Evolutionary conservation across 352 stramenopile genomes (phyloP), one percentile per base, ranked within the genome.

Genomic region (Phytophthora sp.): DNA sequence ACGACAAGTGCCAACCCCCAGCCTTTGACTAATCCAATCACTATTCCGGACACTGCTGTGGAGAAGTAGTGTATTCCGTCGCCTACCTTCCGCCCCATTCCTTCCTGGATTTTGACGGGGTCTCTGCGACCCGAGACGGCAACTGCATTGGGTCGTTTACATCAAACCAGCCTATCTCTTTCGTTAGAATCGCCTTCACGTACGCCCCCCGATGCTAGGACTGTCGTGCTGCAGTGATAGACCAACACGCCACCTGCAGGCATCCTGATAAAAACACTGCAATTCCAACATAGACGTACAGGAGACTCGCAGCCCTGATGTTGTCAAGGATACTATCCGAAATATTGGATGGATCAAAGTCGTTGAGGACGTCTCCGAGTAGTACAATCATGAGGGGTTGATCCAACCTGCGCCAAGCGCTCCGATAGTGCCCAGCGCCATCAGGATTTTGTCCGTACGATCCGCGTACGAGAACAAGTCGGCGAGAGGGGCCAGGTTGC

Each of bases 161-260:
- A 32, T 90, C 81, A 21, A 90, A 90, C 81, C 81, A 88, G 9
- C 76, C 81, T 39, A 90, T 87, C 37, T 87, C 77, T 49, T 89
- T 77, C 11, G 77, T 80, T 30, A 85, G 62, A 28, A 90, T 87
- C 0, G 80, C 73, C 31, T 56, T 66, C 2, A 84, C 72, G 42
- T 90, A 90, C 21, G 69, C 75, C 18, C 67, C 72, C 12, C 81
- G 76, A 51, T 70, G 62, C 54, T 87, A 87, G 1, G 75, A 67
- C 66, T 91, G 82, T 5, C 82, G 78, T 1, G 76, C 87, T 0
- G 82, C 77, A 6, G 82, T 78, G 23, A 90, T 78, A 1, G 81
- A 77, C 81, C 81, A 91, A 46, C 74, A 87, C n/a, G 72, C 70
- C 8, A 86, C 79, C 67, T 91, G 81, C 31, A 84, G 51, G 30